Evolutionary conservation across 805 yeast species (phyloP).

Genomic region (Myxozyma vanderwaltii): DNA sequence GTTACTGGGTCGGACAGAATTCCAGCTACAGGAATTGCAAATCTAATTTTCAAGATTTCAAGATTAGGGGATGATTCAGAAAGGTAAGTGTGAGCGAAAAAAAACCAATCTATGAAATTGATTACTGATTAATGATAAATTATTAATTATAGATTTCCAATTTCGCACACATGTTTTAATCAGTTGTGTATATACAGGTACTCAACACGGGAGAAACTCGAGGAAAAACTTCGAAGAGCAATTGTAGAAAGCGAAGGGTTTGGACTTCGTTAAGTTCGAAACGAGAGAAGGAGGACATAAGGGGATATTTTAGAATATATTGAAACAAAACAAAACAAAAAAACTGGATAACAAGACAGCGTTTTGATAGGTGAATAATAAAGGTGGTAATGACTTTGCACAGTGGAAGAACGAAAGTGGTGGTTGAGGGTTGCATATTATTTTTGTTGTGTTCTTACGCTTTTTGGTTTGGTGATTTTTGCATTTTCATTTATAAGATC

Average conservation of each 20-base stretch:
- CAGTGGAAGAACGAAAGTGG: no score
- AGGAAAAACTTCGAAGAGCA: conserved; percentile 63
- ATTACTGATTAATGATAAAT: no score
- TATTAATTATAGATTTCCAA: conserved; percentile 53
- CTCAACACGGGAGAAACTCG: conserved; percentile 54
- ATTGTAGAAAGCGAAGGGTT: conserved; percentile 83
- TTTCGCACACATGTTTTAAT: conserved; percentile 94
- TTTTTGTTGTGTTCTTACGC: conserved; percentile 2
- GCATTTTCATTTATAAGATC: neutral
- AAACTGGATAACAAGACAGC: neutral
- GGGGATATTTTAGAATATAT: neutral
- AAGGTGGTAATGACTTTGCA: neutral
- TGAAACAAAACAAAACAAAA: no score
- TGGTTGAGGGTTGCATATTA: no score
- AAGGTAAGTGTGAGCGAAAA: conserved; percentile 42
- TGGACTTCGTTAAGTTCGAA: conserved; percentile 57
- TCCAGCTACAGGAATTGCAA: conserved; percentile 89
- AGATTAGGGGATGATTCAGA: conserved; percentile 51
- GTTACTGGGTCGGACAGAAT: conserved; percentile 89
- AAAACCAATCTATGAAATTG: no score
- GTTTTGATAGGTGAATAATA: neutral
- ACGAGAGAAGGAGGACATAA: no score
- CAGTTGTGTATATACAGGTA: conserved; percentile 80
- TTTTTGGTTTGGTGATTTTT: neutral
- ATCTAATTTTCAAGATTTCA: conserved; percentile 71